Conservation (phyloP, 331 rosid species). For the Quercus tomentella region DNA sequence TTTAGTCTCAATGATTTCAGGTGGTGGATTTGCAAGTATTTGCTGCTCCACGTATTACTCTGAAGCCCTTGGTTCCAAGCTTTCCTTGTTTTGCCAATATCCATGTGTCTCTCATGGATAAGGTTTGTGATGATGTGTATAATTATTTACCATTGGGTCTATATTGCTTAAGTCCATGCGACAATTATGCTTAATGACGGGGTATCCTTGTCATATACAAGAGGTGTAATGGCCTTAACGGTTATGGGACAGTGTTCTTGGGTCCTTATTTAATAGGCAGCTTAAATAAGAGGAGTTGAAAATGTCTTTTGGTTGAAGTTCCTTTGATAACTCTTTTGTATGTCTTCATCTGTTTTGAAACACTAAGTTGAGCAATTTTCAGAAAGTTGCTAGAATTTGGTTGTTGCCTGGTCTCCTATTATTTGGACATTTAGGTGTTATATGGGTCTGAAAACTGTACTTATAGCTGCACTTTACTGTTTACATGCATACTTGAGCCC, state of each 20-base stretch:
- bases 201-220: neutral
- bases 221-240: too few species aligned
- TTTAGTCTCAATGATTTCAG: constrained; percentile 38
- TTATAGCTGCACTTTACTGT: neutral
- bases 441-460: neutral
- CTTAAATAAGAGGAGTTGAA: neutral
- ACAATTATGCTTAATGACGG: neutral
- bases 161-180: neutral
- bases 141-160: neutral
- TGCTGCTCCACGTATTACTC: constrained; percentile 71
- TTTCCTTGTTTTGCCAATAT: constrained; percentile 93
- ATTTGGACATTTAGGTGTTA: neutral
- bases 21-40: constrained; percentile 80
- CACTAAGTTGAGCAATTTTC: neutral
- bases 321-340: neutral
- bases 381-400: neutral
- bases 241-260: neutral
- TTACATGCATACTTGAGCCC: neutral
- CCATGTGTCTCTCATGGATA: constrained; percentile 83
- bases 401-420: neutral
- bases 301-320: neutral
- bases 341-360: neutral
- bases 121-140: constrained; percentile 47
- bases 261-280: neutral
- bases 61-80: constrained; percentile 96